A percentile compares a stretch with the other conserved stretches of the same genome.
Evolutionary conservation across 176 grass and related monocot species (phyloP).

Genomic region (Coix lacrymajobi): DNA sequence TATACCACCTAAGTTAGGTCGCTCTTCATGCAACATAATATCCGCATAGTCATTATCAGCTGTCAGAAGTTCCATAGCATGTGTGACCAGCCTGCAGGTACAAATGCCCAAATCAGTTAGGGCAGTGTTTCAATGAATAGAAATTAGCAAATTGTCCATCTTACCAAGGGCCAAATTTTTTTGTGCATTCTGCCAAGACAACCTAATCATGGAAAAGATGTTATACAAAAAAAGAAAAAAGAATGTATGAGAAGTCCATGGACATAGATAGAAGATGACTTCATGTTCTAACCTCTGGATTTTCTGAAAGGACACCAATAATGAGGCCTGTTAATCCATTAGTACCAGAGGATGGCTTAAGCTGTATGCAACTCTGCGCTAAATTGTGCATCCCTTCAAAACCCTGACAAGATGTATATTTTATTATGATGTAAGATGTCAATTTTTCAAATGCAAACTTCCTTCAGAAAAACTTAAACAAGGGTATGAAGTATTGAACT

Average conservation of each 20-base stretch:
- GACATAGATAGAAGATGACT: constrained; percentile 20
- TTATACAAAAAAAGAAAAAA: constrained; percentile 19
- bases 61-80: constrained; percentile 83
- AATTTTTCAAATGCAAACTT: not conserved
- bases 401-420: constrained; percentile 57
- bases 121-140: constrained; percentile 2
- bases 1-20: constrained; percentile 70
- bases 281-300: constrained; percentile 63
- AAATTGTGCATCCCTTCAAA: constrained; percentile 88
- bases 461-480: not conserved
- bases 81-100: constrained; percentile 80
- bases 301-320: constrained; percentile 83
- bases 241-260: constrained; percentile 6
- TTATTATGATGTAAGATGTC: constrained; percentile 6
- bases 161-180: constrained; percentile 93
- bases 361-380: constrained; percentile 78
- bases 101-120: constrained; percentile 27
- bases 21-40: constrained; percentile 76
- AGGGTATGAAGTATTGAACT: not conserved
- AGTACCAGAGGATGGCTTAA: constrained; percentile 62
- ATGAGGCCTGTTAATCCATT: constrained; percentile 71
- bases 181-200: constrained; percentile 86
- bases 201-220: constrained; percentile 53
- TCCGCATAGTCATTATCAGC: constrained; percentile 79
- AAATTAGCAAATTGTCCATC: constrained; percentile 11